phyloP scores from a whole-genome alignment of 2,329 filamentous ascomycete species.

The Neurospora sp. region DNA sequence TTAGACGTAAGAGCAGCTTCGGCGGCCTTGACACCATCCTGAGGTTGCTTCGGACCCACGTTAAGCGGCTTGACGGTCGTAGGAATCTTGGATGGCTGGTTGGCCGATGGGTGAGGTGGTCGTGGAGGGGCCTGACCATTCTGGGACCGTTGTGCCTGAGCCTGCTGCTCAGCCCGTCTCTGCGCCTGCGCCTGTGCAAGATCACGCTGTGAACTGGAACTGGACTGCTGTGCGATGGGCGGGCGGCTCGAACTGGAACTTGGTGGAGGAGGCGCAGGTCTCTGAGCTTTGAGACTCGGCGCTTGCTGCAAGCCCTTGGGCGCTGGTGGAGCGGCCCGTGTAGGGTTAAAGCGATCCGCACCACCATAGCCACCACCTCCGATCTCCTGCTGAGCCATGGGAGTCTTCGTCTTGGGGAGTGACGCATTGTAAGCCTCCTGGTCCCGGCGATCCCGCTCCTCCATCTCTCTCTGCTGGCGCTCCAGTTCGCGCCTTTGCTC shows the following conservation, averaged over 20 bases:
- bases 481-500: conserved; percentile 55
- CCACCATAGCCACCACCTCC: conserved; percentile 48
- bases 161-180: conserved; percentile 38
- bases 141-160: conserved; percentile 27
- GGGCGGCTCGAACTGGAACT: conserved; percentile 34
- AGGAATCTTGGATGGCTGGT: conserved; percentile 38
- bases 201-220: conserved; percentile 34
- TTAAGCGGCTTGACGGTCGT: conserved; percentile 70
- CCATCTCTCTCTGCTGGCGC: conserved; percentile 41
- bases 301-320: conserved; percentile 53
- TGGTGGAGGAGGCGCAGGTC: conserved; percentile 66
- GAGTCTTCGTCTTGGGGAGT: conserved; percentile 69
- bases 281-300: conserved; percentile 55
- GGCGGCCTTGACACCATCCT: conserved; percentile 75
- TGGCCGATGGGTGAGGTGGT: background rate
- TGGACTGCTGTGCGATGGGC: conserved; percentile 38
- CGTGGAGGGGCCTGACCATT: background rate
- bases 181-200: conserved; percentile 31
- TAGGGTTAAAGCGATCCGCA: conserved; percentile 69
- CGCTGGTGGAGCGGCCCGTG: conserved; percentile 71
- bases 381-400: conserved; percentile 82
- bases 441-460: conserved; percentile 63
- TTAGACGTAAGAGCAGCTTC: conserved; percentile 84
- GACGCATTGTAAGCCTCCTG: conserved; percentile 84
- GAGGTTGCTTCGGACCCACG: conserved; percentile 54